Evolutionary conservation across 2,329 filamentous ascomycete species (phyloP).

Genomic region (Epichloe glyceriae): DNA sequence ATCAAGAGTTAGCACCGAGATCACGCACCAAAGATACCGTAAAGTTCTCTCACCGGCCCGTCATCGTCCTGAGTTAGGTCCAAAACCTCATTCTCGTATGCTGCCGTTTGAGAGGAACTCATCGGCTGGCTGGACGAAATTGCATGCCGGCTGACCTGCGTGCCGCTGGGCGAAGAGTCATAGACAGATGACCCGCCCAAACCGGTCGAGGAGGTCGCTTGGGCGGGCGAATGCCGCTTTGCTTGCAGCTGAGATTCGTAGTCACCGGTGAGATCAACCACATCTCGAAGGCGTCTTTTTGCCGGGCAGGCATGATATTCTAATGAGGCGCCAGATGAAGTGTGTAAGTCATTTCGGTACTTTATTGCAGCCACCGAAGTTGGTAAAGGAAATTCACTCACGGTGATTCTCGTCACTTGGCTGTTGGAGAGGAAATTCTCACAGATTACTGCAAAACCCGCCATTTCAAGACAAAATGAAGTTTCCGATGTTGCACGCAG

Average conservation of each 20-base stretch:
- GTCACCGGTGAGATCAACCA: constrained; percentile 30
- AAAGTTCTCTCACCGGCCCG: constrained; percentile 29
- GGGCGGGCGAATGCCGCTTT: constrained; percentile 16
- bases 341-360: not conserved
- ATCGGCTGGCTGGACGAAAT: constrained; percentile 4
- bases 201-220: constrained; percentile 7
- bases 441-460: not conserved
- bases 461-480: not conserved
- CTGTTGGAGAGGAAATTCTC: too few relatives aligned
- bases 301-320: constrained; percentile 5
- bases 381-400: not conserved
- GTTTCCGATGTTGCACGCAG: not conserved
- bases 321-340: not conserved
- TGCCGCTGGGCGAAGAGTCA: constrained; percentile 1
- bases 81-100: constrained; percentile 25
- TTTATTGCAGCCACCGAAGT: not conserved
- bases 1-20: not conserved
- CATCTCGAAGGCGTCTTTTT: constrained; percentile 22
- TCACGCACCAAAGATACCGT: constrained; percentile 30
- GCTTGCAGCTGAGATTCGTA: constrained; percentile 12
- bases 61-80: constrained; percentile 33
- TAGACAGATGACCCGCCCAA: constrained; percentile 11
- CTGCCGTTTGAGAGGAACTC: constrained; percentile 1
- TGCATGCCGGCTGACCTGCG: constrained; percentile 5
- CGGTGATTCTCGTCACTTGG: too few relatives aligned